Evolutionary conservation across 768 basidiomycete genomes (phyloP), one percentile per base, ranked within the genome.

Genomic region (Hortiboletus campestris): DNA sequence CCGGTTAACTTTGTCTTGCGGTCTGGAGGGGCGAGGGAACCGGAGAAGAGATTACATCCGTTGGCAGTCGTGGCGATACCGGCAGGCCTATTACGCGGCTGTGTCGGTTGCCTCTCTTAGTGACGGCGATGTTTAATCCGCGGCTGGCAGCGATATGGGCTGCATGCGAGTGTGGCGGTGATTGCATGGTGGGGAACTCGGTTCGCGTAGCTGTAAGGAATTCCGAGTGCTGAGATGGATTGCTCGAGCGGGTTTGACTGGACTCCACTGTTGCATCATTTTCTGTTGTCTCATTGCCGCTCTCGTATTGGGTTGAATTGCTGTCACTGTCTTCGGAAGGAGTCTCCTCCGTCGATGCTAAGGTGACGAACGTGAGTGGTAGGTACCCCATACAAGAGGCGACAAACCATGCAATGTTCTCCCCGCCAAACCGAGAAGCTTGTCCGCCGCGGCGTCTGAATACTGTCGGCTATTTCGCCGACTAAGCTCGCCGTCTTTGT

Each of bases 381-480:
- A 39, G 12, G 28, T 19, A 49, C 16, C 12, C 6, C 8, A 9
- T 19, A 17, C 17, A 22, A 28, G 35, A 29, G 39, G 40, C 1
- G n/a, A 39, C 85, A 62, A 71, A 91, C 91, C 72, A 67, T 77
- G 55, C 35, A 94, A 73, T 20, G 77, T 77, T 62, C 92, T 80
- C 25, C 91, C 91, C 19, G 80, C 75, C 51, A 94, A 73, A 22
- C 92, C 92, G 54, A 94, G 84, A 66, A 93, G 74, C 68, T 85
- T 76, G 73, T 94, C 92, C 42, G 92, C 88, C 46, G 90, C 91
- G 40, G 85, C 84, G 61, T 89, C 88, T 32, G 87, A 83, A 72
- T 94, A 94, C 60, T 88, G 90, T 61, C 80, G 83, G 66, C 90
- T 92, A 71, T 94, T 94, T 62, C 92, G 82, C 56, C 85, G 83